phyloP scores from a whole-genome alignment of 2,329 filamentous ascomycete species.

The Alternaria sp. region DNA sequence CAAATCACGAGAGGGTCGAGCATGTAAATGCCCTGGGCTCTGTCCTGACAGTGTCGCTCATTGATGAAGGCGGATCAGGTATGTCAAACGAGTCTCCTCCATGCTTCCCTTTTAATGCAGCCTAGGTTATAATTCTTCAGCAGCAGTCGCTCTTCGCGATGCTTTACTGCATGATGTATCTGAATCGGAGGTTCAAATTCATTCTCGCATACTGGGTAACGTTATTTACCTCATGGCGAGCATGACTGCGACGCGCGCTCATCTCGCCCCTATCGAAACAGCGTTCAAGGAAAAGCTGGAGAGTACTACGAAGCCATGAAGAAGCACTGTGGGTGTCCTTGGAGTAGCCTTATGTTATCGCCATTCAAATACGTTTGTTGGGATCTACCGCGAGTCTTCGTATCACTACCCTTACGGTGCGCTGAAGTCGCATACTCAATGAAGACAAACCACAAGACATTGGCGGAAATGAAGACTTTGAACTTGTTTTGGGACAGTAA shows the following conservation, averaged over 20 bases:
- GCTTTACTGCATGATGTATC: slow-evolving; percentile 54
- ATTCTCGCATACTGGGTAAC: slow-evolving; percentile 68
- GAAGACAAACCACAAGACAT: not conserved
- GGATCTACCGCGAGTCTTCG: not conserved
- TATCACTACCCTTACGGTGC: not conserved
- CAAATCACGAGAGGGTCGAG: slow-evolving; percentile 64
- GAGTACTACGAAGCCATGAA: not conserved
- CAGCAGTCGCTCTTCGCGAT: slow-evolving; percentile 62
- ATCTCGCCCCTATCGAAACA: slow-evolving; percentile 33
- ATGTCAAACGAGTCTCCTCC: slow-evolving; percentile 29
- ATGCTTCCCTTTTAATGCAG: not conserved
- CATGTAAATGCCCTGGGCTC: slow-evolving; percentile 78
- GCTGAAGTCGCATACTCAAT: not conserved
- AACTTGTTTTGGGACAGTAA: not conserved
- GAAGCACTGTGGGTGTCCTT: not conserved
- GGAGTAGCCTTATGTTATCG: not conserved
- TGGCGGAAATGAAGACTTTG: not conserved
- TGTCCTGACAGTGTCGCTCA: slow-evolving; percentile 72
- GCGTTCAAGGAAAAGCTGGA: slow-evolving; percentile 32
- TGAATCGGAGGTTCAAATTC: slow-evolving; percentile 57
- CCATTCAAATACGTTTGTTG: not conserved
- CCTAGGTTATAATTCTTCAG: slow-evolving; percentile 65
- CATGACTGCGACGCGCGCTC: slow-evolving; percentile 35
- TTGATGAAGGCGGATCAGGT: slow-evolving; percentile 59
- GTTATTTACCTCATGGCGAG: slow-evolving; percentile 69